phyloP scores from a whole-genome alignment of 306 rosid genomes.

The Trichosanthes cucumerina region DNA sequence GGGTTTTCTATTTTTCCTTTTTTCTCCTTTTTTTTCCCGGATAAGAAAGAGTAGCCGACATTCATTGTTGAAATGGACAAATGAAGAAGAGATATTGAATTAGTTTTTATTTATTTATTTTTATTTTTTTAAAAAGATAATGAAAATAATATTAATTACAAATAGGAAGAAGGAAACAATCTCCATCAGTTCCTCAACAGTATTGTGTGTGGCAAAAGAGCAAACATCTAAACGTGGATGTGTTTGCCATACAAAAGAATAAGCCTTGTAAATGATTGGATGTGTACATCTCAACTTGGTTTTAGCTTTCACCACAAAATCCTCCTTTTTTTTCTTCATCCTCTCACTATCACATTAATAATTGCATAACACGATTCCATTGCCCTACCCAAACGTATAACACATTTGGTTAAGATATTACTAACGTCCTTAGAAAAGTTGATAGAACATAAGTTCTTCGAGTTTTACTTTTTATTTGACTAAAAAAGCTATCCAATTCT shows the following conservation, averaged over 20 bases:
- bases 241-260: not conserved
- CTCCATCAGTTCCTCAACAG: not conserved
- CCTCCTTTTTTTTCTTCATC: not conserved
- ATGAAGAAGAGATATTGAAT: not conserved
- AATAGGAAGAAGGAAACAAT: not conserved
- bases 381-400: no score
- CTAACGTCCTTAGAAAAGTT: no score
- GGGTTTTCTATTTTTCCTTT: no score
- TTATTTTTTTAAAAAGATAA: no score
- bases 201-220: not conserved
- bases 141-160: not conserved
- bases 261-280: not conserved
- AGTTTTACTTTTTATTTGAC: no score
- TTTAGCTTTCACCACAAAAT: not conserved
- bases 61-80: not conserved
- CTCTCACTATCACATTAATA: not conserved
- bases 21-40: not conserved
- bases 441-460: no score
- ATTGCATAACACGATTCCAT: no score
- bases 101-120: no score
- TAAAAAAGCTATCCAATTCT: no score
- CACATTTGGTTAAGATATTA: no score
- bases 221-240: not conserved
- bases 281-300: not conserved
- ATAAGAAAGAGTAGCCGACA: not conserved